Evolutionary conservation across 352 stramenopile genomes (phyloP).

Genomic region (Phytophthora sp.): DNA sequence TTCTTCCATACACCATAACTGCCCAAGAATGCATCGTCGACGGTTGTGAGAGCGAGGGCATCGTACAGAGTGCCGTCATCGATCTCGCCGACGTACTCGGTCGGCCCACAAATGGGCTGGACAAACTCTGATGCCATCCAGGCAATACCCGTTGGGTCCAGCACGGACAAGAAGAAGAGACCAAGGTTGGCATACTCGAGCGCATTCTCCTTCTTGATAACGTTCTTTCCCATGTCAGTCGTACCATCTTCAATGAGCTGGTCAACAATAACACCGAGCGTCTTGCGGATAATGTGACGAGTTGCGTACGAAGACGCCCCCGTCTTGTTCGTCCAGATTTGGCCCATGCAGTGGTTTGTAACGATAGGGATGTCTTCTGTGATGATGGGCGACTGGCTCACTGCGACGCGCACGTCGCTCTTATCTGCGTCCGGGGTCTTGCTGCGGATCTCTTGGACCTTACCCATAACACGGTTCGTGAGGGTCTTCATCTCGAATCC

Average conservation of each 20-base stretch:
- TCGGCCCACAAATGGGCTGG: slow-evolving; percentile 63
- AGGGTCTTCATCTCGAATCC: slow-evolving; percentile 37
- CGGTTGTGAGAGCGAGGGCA: slow-evolving; percentile 45
- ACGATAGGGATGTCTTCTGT: slow-evolving; percentile 28
- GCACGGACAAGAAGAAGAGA: slow-evolving; percentile 48
- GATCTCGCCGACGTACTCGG: slow-evolving; percentile 51
- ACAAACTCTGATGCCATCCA: slow-evolving; percentile 57
- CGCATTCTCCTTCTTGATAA: slow-evolving; percentile 30
- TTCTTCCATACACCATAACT: slow-evolving; percentile 55
- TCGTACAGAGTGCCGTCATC: slow-evolving; percentile 50
- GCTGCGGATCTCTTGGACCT: slow-evolving; percentile 38
- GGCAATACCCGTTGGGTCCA: slow-evolving; percentile 58
- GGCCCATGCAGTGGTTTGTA: slow-evolving; percentile 42
- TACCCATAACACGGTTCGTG: slow-evolving; percentile 41
- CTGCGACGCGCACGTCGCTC: slow-evolving; percentile 28
- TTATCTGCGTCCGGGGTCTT: slow-evolving; percentile 22
- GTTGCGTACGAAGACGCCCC: slow-evolving; percentile 18
- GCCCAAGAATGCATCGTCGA: slow-evolving; percentile 49
- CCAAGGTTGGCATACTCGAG: slow-evolving; percentile 38
- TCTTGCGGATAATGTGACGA: slow-evolving; percentile 37
- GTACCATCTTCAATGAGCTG: slow-evolving; percentile 36
- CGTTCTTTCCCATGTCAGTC: slow-evolving; percentile 35
- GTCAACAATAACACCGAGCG: slow-evolving; percentile 37
- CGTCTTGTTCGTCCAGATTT: slow-evolving; percentile 40
- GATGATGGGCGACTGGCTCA: slow-evolving; percentile 36